Conservation (phyloP, 2,329 filamentous ascomycete genomes). For the Raffaelea albimanens region DNA sequence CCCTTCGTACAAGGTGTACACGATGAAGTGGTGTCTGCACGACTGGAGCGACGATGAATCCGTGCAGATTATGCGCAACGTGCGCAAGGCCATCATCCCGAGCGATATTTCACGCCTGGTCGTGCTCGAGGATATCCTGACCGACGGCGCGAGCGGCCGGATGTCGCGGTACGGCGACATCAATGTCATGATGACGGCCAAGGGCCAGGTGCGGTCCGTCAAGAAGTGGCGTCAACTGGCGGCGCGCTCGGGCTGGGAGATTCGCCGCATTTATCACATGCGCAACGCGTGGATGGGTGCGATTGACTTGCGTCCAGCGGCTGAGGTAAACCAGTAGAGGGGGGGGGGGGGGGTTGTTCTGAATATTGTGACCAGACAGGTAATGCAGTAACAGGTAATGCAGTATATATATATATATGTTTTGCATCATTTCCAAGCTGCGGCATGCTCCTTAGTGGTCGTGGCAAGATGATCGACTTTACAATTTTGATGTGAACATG, state of each 20-base stretch:
- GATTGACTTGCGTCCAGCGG: conserved; percentile 16
- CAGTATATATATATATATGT: not conserved
- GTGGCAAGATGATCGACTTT: not conserved
- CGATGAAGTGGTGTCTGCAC: conserved; percentile 32
- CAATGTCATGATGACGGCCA: conserved; percentile 28
- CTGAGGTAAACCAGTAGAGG: not conserved
- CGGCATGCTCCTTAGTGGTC: not conserved
- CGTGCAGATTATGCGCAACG: conserved; percentile 17
- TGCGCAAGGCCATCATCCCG: conserved; percentile 20
- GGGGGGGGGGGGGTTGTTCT: not conserved
- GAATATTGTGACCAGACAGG: not conserved
- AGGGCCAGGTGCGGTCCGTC: conserved; percentile 23
- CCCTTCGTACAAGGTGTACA: conserved; percentile 20
- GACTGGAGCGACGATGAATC: conserved; percentile 28
- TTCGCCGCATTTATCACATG: conserved; percentile 13
- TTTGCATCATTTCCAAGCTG: not conserved
- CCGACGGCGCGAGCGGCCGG: conserved; percentile 18
- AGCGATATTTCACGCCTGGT: conserved; percentile 20
- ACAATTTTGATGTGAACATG: not conserved
- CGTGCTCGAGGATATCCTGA: conserved; percentile 27
- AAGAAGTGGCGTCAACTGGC: conserved; percentile 21
- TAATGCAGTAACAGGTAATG: not conserved
- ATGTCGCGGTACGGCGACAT: conserved; percentile 29
- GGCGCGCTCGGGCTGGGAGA: conserved; percentile 19
- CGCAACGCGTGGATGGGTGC: conserved; percentile 16